Percentiles rank a stretch among this genome's conserved stretches.
phyloP scores from a whole-genome alignment of 2,329 filamentous ascomycete species.

The Lasiodiplodia theobromae region DNA sequence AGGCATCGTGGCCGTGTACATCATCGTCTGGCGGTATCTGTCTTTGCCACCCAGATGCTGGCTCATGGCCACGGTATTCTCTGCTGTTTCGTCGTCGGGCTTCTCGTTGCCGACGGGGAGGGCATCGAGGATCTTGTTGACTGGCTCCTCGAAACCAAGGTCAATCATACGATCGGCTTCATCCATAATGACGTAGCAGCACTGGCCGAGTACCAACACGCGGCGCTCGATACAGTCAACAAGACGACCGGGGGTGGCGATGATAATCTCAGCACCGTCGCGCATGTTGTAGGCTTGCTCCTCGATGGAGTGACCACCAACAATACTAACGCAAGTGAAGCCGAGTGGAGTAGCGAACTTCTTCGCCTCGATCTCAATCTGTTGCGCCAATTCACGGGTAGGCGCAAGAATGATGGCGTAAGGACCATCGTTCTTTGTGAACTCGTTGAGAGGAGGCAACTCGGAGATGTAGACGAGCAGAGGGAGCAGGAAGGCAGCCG shows the following conservation, averaged over 20 bases:
- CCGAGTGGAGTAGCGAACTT: conserved; percentile 92
- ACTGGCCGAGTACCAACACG: conserved; percentile 90
- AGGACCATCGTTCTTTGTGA: conserved; percentile 91
- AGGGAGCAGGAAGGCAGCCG: conserved; percentile 90
- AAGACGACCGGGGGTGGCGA: conserved; percentile 96
- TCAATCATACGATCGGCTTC: conserved; percentile 99
- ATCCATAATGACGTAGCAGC: conserved; percentile 99
- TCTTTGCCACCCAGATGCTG: conserved; percentile 76
- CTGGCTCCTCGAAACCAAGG: conserved; percentile 94
- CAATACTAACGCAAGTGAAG: conserved; percentile 94
- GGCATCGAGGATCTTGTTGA: conserved; percentile 96
- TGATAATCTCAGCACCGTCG: conserved; percentile 95
- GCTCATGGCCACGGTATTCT: conserved; percentile 85
- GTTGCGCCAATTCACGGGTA: conserved; percentile 95
- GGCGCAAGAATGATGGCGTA: conserved; percentile 97
- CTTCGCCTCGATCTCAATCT: conserved; percentile 91
- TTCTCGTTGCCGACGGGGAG: conserved; percentile 93
- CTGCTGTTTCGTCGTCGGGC: conserved; percentile 90
- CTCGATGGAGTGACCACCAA: conserved; percentile 95
- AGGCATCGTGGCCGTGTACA: conserved; percentile 99
- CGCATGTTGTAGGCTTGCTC: conserved; percentile 90
- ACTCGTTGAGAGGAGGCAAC: conserved; percentile 81
- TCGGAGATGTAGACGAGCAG: conserved; percentile 94
- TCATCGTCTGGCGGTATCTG: conserved; percentile 97
- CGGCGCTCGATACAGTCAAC: conserved; percentile 96